A percentile compares a stretch with the other conserved stretches of the same genome.
Conservation (phyloP, 495 filamentous ascomycete genomes). For the Letharia lupina region DNA sequence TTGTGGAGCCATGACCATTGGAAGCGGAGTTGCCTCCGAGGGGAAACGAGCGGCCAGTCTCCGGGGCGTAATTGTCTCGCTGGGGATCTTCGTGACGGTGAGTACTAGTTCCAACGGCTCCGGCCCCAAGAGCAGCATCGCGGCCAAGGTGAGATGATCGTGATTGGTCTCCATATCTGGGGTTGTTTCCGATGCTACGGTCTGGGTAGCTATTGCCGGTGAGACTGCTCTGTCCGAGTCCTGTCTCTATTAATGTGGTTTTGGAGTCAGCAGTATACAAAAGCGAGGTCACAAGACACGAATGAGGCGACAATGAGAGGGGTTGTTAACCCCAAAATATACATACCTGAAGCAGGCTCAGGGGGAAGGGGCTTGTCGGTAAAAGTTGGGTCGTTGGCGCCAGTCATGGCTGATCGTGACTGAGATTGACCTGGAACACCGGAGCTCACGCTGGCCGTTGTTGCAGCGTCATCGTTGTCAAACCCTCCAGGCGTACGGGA, state of each 20-base stretch:
- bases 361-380: constrained; percentile 43
- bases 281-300: neutral
- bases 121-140: constrained; percentile 19
- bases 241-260: neutral
- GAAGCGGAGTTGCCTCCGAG: constrained; percentile 19
- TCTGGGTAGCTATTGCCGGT: constrained; percentile 20
- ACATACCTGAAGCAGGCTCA: constrained; percentile 20
- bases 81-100: constrained; percentile 7
- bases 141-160: constrained; percentile 15
- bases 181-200: constrained; percentile 15
- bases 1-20: constrained; percentile 29
- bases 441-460: constrained; percentile 42
- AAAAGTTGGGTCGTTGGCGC: constrained; percentile 31
- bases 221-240: constrained; percentile 5
- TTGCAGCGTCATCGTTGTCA: constrained; percentile 25
- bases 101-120: constrained; percentile 11
- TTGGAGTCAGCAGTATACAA: neutral
- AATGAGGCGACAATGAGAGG: neutral
- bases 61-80: constrained; percentile 13
- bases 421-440: constrained; percentile 35
- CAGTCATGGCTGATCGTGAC: constrained; percentile 19
- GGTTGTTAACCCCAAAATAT: neutral
- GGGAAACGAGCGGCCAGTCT: constrained; percentile 27
- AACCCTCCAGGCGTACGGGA: constrained; percentile 25
- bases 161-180: neutral